Evolutionary conservation across 2,329 filamentous ascomycete genomes (phyloP).

Genomic region (Penicillium sp.): DNA sequence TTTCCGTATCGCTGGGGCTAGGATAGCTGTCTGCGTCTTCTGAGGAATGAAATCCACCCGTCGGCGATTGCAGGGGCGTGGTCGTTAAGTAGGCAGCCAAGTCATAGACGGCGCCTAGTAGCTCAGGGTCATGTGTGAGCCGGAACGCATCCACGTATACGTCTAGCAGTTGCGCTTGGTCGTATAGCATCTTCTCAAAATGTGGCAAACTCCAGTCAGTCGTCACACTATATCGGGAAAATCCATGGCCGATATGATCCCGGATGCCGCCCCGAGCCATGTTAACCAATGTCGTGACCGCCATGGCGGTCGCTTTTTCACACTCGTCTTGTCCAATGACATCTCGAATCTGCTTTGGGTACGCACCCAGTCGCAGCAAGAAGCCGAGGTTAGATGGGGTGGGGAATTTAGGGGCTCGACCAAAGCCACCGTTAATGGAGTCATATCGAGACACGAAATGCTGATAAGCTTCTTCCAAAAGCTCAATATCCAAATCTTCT

Average conservation of each 20-base stretch:
- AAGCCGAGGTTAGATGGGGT: conserved; percentile 85
- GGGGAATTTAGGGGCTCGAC: conserved; percentile 79
- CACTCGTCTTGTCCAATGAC: conserved; percentile 85
- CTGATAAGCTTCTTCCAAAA: conserved; percentile 85
- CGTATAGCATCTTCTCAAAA: conserved; percentile 96
- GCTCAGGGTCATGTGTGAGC: conserved; percentile 66
- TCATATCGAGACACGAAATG: conserved; percentile 84
- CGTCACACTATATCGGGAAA: conserved; percentile 85
- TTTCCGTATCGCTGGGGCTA: conserved; percentile 72
- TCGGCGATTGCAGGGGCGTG: conserved; percentile 64
- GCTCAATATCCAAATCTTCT: conserved; percentile 81
- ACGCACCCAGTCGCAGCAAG: conserved; percentile 71
- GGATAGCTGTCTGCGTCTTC: conserved; percentile 88
- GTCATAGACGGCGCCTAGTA: conserved; percentile 77
- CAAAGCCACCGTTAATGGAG: conserved; percentile 76
- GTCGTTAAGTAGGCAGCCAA: conserved; percentile 83
- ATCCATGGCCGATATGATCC: conserved; percentile 76
- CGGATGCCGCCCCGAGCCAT: conserved; percentile 74
- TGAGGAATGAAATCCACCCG: conserved; percentile 80
- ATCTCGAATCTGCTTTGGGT: conserved; percentile 73
- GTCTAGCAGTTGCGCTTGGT: conserved; percentile 82
- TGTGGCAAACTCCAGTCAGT: conserved; percentile 91
- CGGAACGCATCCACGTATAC: conserved; percentile 87
- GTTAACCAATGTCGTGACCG: conserved; percentile 73
- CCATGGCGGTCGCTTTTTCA: conserved; percentile 73